phyloP scores from a whole-genome alignment of 2,329 filamentous ascomycete genomes.

The Aspergillus arachidicola region DNA sequence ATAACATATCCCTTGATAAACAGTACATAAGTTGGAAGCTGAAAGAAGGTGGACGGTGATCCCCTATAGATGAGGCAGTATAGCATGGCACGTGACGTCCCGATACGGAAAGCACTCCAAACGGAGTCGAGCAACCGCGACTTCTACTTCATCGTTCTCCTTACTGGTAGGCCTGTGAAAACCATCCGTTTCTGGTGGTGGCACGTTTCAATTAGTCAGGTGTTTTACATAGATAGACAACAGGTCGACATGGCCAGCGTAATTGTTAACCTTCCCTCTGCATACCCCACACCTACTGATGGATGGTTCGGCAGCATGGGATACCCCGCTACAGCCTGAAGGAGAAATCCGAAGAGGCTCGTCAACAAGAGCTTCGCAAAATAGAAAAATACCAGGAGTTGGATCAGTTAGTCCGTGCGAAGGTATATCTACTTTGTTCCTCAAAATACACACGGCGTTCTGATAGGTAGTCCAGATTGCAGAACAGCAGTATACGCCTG shows the following conservation, averaged over 20 bases:
- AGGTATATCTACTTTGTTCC: slow-evolving; percentile 50
- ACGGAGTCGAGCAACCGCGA: slow-evolving; percentile 4
- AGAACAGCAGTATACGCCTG: slow-evolving; percentile 43
- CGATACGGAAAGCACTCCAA: slow-evolving; percentile 18
- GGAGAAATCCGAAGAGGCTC: slow-evolving; percentile 69
- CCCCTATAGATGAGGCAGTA: background rate
- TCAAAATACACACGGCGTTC: background rate
- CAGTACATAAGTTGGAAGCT: background rate
- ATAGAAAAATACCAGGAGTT: slow-evolving; percentile 76
- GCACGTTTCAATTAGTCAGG: background rate
- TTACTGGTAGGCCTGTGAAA: background rate
- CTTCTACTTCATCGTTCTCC: background rate
- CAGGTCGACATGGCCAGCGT: slow-evolving; percentile 35
- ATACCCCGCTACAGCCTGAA: slow-evolving; percentile 68
- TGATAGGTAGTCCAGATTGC: slow-evolving; percentile 37
- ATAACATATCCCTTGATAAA: background rate
- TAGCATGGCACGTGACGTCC: slow-evolving; percentile 16
- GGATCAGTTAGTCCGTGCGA: slow-evolving; percentile 67
- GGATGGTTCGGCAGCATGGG: slow-evolving; percentile 68
- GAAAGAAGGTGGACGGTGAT: background rate
- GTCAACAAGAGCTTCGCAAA: slow-evolving; percentile 70
- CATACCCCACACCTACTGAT: slow-evolving; percentile 16
- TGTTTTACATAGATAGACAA: background rate
- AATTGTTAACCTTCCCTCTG: slow-evolving; percentile 13
- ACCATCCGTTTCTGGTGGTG: slow-evolving; percentile 2